These are phyloP conservation scores for Talaromyces funiculosus DNA, from an alignment of 2,329 filamentous ascomycete genomes.

Conservation along the genomic window DNA sequence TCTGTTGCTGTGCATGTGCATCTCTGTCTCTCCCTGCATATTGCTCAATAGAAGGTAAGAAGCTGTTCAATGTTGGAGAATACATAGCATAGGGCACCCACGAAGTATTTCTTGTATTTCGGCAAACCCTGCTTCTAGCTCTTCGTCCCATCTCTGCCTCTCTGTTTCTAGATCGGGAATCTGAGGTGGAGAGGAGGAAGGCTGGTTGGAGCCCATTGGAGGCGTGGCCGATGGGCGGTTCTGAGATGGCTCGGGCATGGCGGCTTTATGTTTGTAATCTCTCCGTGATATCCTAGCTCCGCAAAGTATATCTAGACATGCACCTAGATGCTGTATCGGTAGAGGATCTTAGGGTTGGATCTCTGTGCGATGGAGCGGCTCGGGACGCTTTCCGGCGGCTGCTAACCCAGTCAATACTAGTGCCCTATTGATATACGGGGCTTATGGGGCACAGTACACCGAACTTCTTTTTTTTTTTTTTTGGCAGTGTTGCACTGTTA, in stretches of 20 bases:
- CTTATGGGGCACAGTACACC: neutral
- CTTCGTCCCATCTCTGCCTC: conserved; percentile 5
- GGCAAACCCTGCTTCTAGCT: neutral
- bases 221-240: neutral
- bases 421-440: neutral
- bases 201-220: neutral
- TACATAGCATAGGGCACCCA: neutral
- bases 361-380: conserved; percentile 5
- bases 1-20: neutral
- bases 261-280: neutral
- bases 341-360: neutral
- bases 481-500: neutral
- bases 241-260: conserved; percentile 2
- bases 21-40: neutral
- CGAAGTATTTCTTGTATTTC: conserved; percentile 6
- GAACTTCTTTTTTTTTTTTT: too few relatives aligned
- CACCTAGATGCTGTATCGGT: neutral
- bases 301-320: neutral
- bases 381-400: conserved; percentile 12
- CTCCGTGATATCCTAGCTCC: neutral
- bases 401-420: conserved; percentile 10
- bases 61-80: neutral
- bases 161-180: conserved; percentile 7
- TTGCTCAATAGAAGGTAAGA: neutral
- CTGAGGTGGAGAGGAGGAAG: neutral